Percentiles rank a stretch among this genome's conserved stretches.
phyloP scores from a whole-genome alignment of 805 yeast species.

The Candida gorgasii region DNA sequence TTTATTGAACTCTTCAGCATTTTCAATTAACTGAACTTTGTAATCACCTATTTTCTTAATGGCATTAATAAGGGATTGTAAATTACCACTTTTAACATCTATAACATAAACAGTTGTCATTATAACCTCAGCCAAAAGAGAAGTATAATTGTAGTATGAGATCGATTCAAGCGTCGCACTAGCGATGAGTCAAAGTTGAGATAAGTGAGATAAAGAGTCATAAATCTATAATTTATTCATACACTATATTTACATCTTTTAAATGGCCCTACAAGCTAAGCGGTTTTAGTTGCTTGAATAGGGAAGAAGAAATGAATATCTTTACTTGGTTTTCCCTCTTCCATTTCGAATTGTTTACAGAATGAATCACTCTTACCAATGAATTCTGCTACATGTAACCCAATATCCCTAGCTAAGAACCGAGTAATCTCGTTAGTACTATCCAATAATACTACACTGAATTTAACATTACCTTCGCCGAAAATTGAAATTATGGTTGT shows the following conservation, averaged over 20 bases:
- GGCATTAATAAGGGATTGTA: constrained; percentile 87
- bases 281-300: constrained; percentile 13
- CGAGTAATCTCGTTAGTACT: constrained; percentile 30
- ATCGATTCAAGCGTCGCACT: too few relatives aligned
- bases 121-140: too few relatives aligned
- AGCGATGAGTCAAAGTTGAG: too few relatives aligned
- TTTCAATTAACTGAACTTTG: constrained; percentile 58
- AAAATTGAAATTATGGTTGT: constrained; percentile 26
- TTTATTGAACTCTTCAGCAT: constrained; percentile 53
- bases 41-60: constrained; percentile 71
- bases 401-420: constrained; percentile 29
- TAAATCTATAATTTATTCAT: constrained; percentile 1
- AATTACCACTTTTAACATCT: constrained; percentile 92
- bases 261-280: too few relatives aligned
- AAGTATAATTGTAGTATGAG: too few relatives aligned
- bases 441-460: constrained; percentile 29
- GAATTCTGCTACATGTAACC: constrained; percentile 32
- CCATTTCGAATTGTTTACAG: constrained; percentile 21
- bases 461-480: constrained; percentile 35
- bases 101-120: constrained; percentile 59
- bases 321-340: constrained; percentile 13
- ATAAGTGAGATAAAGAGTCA: too few relatives aligned
- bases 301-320: constrained; percentile 17
- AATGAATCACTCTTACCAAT: constrained; percentile 32
- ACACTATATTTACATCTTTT: too few relatives aligned